phyloP scores from a whole-genome alignment of 805 yeast species.

The Candida arabinofermentans region DNA sequence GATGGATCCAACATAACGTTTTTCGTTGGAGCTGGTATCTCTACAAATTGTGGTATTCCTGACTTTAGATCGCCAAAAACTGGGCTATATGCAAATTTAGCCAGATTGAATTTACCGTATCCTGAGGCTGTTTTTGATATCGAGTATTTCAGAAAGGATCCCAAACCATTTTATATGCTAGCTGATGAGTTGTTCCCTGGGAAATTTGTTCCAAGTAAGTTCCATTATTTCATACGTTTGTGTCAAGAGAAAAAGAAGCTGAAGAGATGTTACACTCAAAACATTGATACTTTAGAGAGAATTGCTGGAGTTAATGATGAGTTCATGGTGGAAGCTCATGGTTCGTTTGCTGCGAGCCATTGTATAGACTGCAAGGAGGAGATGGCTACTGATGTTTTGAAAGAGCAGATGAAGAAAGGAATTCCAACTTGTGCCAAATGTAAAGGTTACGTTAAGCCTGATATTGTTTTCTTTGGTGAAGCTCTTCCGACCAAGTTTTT shows the following conservation, averaged over 20 bases:
- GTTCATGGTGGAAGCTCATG: slow-evolving; percentile 85
- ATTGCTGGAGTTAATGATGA: slow-evolving; percentile 70
- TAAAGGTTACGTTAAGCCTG: slow-evolving; percentile 81
- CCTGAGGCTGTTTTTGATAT: slow-evolving; percentile 97
- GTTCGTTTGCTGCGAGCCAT: slow-evolving; percentile 81
- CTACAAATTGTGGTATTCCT: slow-evolving; percentile 92
- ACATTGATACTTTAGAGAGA: slow-evolving; percentile 88
- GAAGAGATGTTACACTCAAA: slow-evolving; percentile 81
- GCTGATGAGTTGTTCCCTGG: slow-evolving; percentile 90
- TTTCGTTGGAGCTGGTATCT: slow-evolving; percentile 90
- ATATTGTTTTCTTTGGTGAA: slow-evolving; percentile 94
- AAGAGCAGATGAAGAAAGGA: slow-evolving; percentile 30
- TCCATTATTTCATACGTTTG: slow-evolving; percentile 68
- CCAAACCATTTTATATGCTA: slow-evolving; percentile 78
- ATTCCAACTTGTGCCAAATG: slow-evolving; percentile 62
- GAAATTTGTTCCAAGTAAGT: slow-evolving; percentile 74
- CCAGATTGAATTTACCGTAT: slow-evolving; percentile 72
- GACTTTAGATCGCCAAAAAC: slow-evolving; percentile 92
- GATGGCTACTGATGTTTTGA: slow-evolving; percentile 46
- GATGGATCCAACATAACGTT: slow-evolving; percentile 46
- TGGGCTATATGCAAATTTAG: slow-evolving; percentile 78
- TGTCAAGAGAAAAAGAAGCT: slow-evolving; percentile 61
- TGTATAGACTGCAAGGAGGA: slow-evolving; percentile 70
- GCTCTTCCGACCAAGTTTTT: slow-evolving; percentile 70
- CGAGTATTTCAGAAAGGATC: slow-evolving; percentile 69